A percentile compares a stretch with the other conserved stretches of the same genome.
Evolutionary conservation across 371 early-diverging fungal genomes (phyloP).

Genomic region (Rhizopus delemar): DNA sequence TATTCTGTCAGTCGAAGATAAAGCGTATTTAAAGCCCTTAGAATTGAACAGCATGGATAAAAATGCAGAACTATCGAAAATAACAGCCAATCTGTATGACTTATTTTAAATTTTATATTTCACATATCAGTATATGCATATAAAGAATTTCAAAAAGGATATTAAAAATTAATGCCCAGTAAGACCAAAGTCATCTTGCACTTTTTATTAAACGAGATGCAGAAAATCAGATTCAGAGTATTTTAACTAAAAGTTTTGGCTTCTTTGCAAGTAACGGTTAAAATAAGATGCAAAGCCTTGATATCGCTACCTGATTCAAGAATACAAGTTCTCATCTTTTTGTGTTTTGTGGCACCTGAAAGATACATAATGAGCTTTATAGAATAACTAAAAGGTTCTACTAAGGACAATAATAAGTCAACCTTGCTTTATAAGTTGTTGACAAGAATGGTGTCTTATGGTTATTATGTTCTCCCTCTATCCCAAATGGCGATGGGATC

Average conservation of each 20-base stretch:
- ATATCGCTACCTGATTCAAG: conserved; percentile 96
- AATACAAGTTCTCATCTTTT: conserved; percentile 99
- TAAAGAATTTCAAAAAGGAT: conserved; percentile 93
- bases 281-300: conserved; percentile 85
- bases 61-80: conserved; percentile 44
- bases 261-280: conserved; percentile 84
- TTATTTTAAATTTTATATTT: not conserved
- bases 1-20: conserved; percentile 41
- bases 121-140: conserved; percentile 13
- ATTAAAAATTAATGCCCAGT: conserved; percentile 95
- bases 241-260: conserved; percentile 90
- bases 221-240: conserved; percentile 89
- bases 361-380: conserved; percentile 59
- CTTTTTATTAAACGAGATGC: conserved; percentile 88
- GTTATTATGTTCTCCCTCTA: conserved; percentile 93
- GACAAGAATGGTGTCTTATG: conserved; percentile 80
- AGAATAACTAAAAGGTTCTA: conserved; percentile 78
- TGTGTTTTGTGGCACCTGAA: conserved; percentile 90
- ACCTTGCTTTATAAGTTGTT: conserved; percentile 91
- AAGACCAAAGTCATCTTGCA: conserved; percentile 94
- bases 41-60: conserved; percentile 23
- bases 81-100: conserved; percentile 3
- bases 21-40: not conserved
- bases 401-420: conserved; percentile 93
- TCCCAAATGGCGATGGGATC: conserved; percentile 95